A percentile compares a stretch with the other conserved stretches of the same genome.
Evolutionary conservation across 2,329 filamentous ascomycete species (phyloP).

Genomic region (Arthrobotrys sinensis): DNA sequence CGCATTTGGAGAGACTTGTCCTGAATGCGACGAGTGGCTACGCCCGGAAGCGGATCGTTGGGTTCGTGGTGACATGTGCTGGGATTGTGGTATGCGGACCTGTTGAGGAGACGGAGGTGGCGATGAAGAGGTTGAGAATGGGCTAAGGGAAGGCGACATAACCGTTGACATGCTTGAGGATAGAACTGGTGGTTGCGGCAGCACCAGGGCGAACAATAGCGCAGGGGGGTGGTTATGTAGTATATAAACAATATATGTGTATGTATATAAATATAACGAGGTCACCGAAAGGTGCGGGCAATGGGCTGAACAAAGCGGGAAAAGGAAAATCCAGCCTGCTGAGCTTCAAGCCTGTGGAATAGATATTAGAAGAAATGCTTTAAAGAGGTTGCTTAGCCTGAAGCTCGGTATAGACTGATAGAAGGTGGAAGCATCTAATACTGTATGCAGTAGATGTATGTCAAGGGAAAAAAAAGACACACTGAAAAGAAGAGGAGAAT

Average conservation of each 20-base stretch:
- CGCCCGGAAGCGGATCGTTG: constrained; percentile 26
- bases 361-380: constrained; percentile 1
- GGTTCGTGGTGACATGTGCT: constrained; percentile 50
- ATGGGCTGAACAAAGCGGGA: not conserved
- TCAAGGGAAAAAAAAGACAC: not conserved
- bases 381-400: not conserved
- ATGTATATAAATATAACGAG: not conserved
- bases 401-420: not conserved
- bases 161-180: constrained; percentile 53
- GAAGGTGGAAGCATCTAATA: not conserved
- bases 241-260: not conserved
- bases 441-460: not conserved
- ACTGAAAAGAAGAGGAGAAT: not conserved
- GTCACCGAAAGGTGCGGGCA: not conserved
- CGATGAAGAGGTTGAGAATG: constrained; percentile 56
- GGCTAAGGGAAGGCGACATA: constrained; percentile 49
- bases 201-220: not conserved
- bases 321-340: constrained; percentile 1
- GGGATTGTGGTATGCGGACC: constrained; percentile 40
- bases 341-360: constrained; percentile 19
- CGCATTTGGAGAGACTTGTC: constrained; percentile 29
- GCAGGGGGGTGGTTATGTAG: not conserved
- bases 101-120: constrained; percentile 57
- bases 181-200: constrained; percentile 14
- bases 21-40: constrained; percentile 14